A percentile compares a stretch with the other conserved stretches of the same genome.
phyloP scores from a whole-genome alignment of 2,329 filamentous ascomycete species.

The Cladobotryum protrusum region DNA sequence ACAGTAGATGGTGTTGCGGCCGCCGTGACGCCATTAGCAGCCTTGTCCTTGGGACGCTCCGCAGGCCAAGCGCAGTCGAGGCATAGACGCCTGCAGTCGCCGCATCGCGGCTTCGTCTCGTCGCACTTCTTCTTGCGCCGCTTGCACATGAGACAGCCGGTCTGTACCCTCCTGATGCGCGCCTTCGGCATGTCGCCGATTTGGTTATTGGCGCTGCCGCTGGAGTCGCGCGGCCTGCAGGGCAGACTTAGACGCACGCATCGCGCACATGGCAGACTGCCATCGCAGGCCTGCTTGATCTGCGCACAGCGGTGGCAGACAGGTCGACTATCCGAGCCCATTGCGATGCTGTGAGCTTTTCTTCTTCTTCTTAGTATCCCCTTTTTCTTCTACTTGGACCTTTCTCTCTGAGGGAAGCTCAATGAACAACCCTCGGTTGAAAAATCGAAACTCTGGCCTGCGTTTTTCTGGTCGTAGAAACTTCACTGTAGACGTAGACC shows the following conservation, averaged over 20 bases:
- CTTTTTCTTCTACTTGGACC: neutral
- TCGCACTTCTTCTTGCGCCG: slow-evolving; percentile 44
- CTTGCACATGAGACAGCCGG: slow-evolving; percentile 40
- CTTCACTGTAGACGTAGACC: no score
- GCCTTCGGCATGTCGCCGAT: slow-evolving; percentile 24
- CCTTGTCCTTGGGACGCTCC: slow-evolving; percentile 18
- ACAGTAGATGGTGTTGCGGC: neutral
- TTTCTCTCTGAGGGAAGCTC: no score
- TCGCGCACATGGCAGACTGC: slow-evolving; percentile 26
- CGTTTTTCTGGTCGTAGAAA: no score
- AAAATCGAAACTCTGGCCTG: no score
- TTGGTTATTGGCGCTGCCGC: slow-evolving; percentile 8
- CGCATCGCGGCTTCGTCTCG: slow-evolving; percentile 37
- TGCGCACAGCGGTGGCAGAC: slow-evolving; percentile 30
- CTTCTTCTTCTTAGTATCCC: neutral
- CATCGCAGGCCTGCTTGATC: slow-evolving; percentile 32
- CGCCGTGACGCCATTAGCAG: neutral
- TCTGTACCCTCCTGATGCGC: slow-evolving; percentile 29
- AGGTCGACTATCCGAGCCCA: slow-evolving; percentile 24
- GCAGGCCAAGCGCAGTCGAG: slow-evolving; percentile 28
- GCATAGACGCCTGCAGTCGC: slow-evolving; percentile 30
- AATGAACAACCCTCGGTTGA: no score
- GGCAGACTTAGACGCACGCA: slow-evolving; percentile 28
- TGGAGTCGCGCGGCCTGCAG: slow-evolving; percentile 23
- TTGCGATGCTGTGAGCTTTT: slow-evolving; percentile 8